Base-by-base conservation (phyloP, 768 basidiomycete genomes). In the Pulveroboletus sp. region DNA sequence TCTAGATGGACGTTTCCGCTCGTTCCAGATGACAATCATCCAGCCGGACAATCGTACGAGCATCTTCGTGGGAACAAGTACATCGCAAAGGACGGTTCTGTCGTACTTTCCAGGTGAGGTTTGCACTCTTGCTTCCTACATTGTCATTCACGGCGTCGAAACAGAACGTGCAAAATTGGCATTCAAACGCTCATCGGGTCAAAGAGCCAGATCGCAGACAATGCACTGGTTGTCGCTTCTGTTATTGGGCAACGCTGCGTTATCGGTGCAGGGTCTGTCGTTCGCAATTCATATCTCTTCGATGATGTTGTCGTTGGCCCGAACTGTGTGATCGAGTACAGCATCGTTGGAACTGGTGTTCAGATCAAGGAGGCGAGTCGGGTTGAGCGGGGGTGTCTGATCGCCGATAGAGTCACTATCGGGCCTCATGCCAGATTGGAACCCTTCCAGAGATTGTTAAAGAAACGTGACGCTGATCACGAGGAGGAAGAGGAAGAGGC, bases 1-100 rank as follows among this genome's bases (percentile, higher is more conserved):
- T 81, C 91, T 39, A 77, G 96, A 57, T 93, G 93, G 89, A 89
- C 91, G 6, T 98, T 95, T 72, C 96, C 96, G 2, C 74, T 98
- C 8, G 93, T 93, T 5, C 95, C 95, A 8, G 96, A 97, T 64
- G 85, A 94, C 65, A 91, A 93, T 67, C 81, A 93, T 59, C 93
- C 92, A 2, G 80, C 85, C 12, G 85, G 85, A 6, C 83, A 87
- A 49, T 63, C 76, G 33, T 98, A 97, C 64, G 90, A 95, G 63
- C 84, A 93, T 61, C 78, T 86, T 32, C 80, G 87, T 27, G 93
- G 92, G 6, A 91, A 93, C 69, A 85, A 86, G 57, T 99, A 98
- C 63, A 79, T 94, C 53, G 82, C 93, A 17, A 81, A 83, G 57
- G 83, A 88, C 55, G 78, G 81, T 54, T 79, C 86, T 4, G 87